Base-by-base conservation (phyloP, 2,329 filamentous ascomycete species). In the Eurotiales sp. region DNA sequence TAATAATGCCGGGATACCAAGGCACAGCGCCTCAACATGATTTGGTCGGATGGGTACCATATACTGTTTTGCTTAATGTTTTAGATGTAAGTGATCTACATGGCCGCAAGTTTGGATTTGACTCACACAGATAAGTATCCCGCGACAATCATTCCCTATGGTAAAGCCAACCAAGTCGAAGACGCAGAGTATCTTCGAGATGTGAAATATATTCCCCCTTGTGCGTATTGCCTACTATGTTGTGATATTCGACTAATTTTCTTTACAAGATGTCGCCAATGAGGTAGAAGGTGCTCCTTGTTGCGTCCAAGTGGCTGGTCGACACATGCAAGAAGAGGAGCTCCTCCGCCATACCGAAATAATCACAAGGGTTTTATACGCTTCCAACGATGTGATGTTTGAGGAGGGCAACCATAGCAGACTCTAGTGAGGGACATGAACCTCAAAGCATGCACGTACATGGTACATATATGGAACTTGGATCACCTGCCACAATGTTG, bases 1-100 rank as follows among this genome's bases (percentile, higher is more conserved):
- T 50, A 19, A 37, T 50, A 8, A 36, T 36, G 34, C 34, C 34
- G 15, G n/a, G 34, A 36, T 36, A 36, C 34, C 34, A 36, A n/a
- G 34, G n/a, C 3, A 36, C 34, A 3, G 34, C 34, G n/a, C 34
- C 34, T 17, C n/a, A 36, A 19, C 15, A 36, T 36, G 34, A 19
- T 8, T 17, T 36, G 34, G 34, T 36, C 15, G 34, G n/a, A 10
- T 36, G 34, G 34, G 34, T 36, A 8, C 34, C 34, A n/a, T 36
- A 36, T 10, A 36, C 34, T n/a, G 10, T 36, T 36, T 19, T 36
- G 34, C 34, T 19, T 15, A 36, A 36, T 36, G n/a, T 36, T 15
- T 10, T 36, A 36, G 34, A 36, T 36, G 34, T 36, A 36, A 36
- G 34, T 36, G n/a, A 36, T 10, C n/a, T 19, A 15, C 4, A 8